These are phyloP conservation scores for Bruguiera hainesii DNA, from an alignment of 441 rosid species.

Conservation along the genomic window DNA sequence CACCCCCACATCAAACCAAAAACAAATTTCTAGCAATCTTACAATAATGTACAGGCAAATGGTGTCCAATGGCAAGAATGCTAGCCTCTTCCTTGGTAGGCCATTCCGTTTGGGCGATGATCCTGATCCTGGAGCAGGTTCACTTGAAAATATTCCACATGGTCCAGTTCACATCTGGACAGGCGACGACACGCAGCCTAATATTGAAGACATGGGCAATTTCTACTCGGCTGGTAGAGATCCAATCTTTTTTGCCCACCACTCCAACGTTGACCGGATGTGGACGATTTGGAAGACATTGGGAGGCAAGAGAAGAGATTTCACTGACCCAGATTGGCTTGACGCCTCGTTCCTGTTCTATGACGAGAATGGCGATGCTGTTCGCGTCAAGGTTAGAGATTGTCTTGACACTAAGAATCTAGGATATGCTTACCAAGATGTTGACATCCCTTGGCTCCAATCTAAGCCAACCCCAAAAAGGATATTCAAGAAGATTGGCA, in stretches of 20 bases:
- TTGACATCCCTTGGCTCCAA: constrained; percentile 49
- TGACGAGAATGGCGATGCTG: constrained; percentile 50
- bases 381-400: constrained; percentile 50
- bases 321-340: constrained; percentile 50
- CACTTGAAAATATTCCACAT: constrained; percentile 53
- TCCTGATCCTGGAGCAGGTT: constrained; percentile 45
- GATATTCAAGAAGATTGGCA: constrained; percentile 16
- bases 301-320: constrained; percentile 34
- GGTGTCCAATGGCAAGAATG: constrained; percentile 49
- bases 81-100: constrained; percentile 43
- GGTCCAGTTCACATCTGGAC: constrained; percentile 42
- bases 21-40: constrained; percentile 36
- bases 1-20: constrained; percentile 2
- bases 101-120: constrained; percentile 50
- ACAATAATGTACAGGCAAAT: constrained; percentile 53
- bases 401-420: constrained; percentile 35
- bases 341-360: constrained; percentile 44
- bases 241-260: constrained; percentile 54
- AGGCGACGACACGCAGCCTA: constrained; percentile 43
- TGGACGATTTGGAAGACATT: constrained; percentile 56
- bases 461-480: constrained; percentile 46
- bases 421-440: constrained; percentile 50
- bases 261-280: constrained; percentile 53
- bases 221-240: constrained; percentile 63
- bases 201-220: constrained; percentile 56